Conservation (phyloP, 768 basidiomycete genomes). For the Chlorophyllum brunneum region DNA sequence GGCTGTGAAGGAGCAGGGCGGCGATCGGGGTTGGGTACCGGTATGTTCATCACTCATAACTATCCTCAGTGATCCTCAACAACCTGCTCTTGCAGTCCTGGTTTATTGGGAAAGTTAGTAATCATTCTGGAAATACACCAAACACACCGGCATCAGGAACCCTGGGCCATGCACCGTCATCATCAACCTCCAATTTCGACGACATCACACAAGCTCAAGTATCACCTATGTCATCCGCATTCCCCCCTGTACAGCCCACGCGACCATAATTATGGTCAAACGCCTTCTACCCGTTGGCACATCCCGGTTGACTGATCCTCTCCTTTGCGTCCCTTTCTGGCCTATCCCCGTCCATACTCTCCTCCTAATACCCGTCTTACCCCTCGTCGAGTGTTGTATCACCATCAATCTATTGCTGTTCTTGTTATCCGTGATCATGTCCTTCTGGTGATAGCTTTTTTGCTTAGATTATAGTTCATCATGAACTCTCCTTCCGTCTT, state of each 20-base stretch:
- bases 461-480: conserved; percentile 2
- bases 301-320: too few relatives aligned
- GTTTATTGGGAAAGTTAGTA: conserved; percentile 85
- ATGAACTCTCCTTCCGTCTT: conserved; percentile 4
- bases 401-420: conserved; percentile 8
- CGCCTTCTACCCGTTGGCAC: conserved; percentile 1
- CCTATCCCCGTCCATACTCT: neutral
- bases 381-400: conserved; percentile 11
- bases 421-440: conserved; percentile 1
- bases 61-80: conserved; percentile 6
- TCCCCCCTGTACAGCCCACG: conserved; percentile 48
- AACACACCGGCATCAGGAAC: conserved; percentile 41
- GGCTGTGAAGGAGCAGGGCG: conserved; percentile 92
- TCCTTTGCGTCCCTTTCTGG: neutral
- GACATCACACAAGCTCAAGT: conserved; percentile 47
- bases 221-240: conserved; percentile 83
- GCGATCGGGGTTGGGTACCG: conserved; percentile 96
- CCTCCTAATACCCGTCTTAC: neutral
- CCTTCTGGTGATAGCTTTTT: neutral
- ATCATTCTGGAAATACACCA: conserved; percentile 45
- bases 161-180: conserved; percentile 20
- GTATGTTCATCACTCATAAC: conserved; percentile 35
- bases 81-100: conserved; percentile 54
- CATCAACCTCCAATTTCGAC: conserved; percentile 28
- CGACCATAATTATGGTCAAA: conserved; percentile 14